These are phyloP conservation scores for Crithidia expoeki DNA, from an alignment of 208 protist genomes.

Conservation along the genomic window DNA sequence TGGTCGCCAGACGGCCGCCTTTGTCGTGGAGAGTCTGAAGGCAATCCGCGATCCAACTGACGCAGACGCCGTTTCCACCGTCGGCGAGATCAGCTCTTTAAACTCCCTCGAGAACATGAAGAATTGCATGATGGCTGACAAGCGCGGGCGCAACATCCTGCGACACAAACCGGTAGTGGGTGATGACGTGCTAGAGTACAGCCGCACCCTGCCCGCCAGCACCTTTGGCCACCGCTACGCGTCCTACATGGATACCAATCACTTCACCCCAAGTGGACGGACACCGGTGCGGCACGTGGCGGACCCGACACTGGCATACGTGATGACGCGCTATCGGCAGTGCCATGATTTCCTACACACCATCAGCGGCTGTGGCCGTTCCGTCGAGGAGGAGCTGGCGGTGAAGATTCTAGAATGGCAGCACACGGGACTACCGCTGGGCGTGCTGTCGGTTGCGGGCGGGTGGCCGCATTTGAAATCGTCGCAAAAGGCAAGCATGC, in stretches of 20 bases:
- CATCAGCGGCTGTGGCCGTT: constrained; percentile 63
- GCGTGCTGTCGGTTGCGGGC: constrained; percentile 65
- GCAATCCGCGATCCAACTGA: constrained; percentile 75
- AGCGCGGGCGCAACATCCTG: constrained; percentile 66
- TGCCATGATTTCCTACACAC: constrained; percentile 87
- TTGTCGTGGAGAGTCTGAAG: constrained; percentile 54
- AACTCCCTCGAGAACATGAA: constrained; percentile 73
- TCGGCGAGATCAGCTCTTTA: constrained; percentile 76
- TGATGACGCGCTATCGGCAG: constrained; percentile 89
- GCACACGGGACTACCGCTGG: constrained; percentile 84
- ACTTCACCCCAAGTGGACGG: constrained; percentile 75
- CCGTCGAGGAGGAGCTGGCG: constrained; percentile 85
- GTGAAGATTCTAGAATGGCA: constrained; percentile 86
- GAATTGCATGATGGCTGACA: constrained; percentile 78
- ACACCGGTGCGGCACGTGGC: constrained; percentile 64
- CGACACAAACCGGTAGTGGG: constrained; percentile 53
- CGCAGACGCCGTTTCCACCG: constrained; percentile 61
- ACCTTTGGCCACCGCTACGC: constrained; percentile 84
- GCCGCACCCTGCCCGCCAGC: constrained; percentile 41
- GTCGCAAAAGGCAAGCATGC: constrained; percentile 50
- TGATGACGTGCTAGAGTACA: constrained; percentile 64
- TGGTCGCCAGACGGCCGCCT: constrained; percentile 42
- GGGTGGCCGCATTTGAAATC: constrained; percentile 61
- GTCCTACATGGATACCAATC: constrained; percentile 79
- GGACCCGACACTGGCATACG: constrained; percentile 76